Evolutionary conservation across 768 basidiomycete genomes (phyloP).

Genomic region (Podaxis sp.): DNA sequence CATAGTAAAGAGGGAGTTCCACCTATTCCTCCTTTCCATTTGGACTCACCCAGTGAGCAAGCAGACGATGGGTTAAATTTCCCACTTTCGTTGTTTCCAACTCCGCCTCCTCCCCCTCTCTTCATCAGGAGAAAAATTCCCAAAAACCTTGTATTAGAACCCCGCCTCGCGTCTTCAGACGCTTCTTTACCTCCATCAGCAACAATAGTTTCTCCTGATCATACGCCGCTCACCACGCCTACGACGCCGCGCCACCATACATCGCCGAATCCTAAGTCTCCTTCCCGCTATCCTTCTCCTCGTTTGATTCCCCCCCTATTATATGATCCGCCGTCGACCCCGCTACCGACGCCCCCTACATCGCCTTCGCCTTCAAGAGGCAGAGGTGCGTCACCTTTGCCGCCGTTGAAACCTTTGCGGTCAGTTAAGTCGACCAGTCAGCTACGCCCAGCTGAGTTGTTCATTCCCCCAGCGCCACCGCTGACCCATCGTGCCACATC

Average conservation of each 20-base stretch:
- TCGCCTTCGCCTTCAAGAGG: slow-evolving; percentile 10
- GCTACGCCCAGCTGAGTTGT: neutral
- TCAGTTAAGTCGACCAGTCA: slow-evolving; percentile 8
- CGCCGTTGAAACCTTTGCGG: slow-evolving; percentile 19
- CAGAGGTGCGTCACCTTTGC: slow-evolving; percentile 7
- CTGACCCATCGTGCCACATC: slow-evolving; percentile 16
- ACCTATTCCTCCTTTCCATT: slow-evolving; percentile 8
- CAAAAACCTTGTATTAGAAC: slow-evolving; percentile 36
- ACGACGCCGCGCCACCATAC: slow-evolving; percentile 27
- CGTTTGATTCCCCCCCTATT: slow-evolving; percentile 27
- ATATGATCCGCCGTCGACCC: slow-evolving; percentile 35
- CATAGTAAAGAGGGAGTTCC: slow-evolving; percentile 1
- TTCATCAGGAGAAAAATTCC: slow-evolving; percentile 34
- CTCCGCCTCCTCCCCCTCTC: slow-evolving; percentile 40
- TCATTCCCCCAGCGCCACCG: neutral
- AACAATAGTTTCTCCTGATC: slow-evolving; percentile 36
- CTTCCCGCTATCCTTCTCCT: slow-evolving; percentile 22
- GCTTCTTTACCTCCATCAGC: slow-evolving; percentile 28
- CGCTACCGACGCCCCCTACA: slow-evolving; percentile 33
- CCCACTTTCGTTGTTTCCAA: slow-evolving; percentile 36
- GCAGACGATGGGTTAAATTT: slow-evolving; percentile 13
- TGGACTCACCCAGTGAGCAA: neutral
- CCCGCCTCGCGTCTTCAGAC: slow-evolving; percentile 14
- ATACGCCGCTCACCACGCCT: slow-evolving; percentile 43
- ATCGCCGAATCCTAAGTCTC: slow-evolving; percentile 6